These are phyloP conservation scores for Cicer judaicum DNA, from an alignment of 306 rosid genomes.

Conservation along the genomic window DNA sequence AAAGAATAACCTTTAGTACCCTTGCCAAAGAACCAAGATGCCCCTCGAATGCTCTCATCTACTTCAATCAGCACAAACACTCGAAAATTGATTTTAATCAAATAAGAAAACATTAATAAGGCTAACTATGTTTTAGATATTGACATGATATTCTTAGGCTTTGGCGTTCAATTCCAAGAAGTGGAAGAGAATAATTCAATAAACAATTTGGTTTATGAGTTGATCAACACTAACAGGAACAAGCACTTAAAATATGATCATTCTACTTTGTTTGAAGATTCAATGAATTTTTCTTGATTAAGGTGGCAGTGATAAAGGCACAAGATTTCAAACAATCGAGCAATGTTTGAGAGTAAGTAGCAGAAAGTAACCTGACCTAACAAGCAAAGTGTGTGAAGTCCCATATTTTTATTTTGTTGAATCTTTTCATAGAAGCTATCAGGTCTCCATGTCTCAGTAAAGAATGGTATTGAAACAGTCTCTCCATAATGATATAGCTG, in stretches of 20 bases:
- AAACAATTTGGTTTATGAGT: constrained; percentile 4
- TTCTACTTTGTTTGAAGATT: constrained; percentile 13
- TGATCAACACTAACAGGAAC: not conserved
- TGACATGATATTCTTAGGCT: not conserved
- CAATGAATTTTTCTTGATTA: not conserved
- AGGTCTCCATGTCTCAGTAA: constrained; percentile 85
- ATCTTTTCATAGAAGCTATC: constrained; percentile 92
- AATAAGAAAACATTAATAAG: not conserved
- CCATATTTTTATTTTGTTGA: constrained; percentile 61
- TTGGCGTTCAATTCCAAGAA: constrained; percentile 23
- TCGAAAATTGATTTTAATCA: not conserved
- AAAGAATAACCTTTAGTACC: constrained; percentile 18
- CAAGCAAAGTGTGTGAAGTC: constrained; percentile 65
- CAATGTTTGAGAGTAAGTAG: not conserved
- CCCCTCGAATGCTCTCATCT: constrained; percentile 10
- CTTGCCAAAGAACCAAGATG: constrained; percentile 26
- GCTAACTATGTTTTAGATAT: not conserved
- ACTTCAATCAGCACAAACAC: constrained; percentile 22
- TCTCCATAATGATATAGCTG: constrained; percentile 91
- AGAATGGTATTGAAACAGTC: constrained; percentile 83
- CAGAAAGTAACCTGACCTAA: constrained; percentile 57
- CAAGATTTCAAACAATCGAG: not conserved
- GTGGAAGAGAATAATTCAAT: not conserved
- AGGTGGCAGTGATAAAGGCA: not conserved
- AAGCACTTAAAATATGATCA: not conserved